Conservation (phyloP, 371 early-diverging fungal species). For the Mucor racemosus region DNA sequence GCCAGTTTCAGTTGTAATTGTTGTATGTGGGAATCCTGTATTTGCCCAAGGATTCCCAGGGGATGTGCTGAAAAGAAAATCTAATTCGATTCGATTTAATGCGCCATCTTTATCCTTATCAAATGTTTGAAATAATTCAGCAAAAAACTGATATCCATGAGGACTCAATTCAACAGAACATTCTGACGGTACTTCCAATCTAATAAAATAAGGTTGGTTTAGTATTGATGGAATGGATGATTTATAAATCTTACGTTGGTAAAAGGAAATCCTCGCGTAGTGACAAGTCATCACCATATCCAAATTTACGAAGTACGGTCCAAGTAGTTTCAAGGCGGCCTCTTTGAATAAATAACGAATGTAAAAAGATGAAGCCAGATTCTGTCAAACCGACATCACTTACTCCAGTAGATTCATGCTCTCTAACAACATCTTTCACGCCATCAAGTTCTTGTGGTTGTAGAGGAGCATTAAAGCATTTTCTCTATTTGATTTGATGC, state of each 20-base stretch:
- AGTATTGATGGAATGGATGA: no score
- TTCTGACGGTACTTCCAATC: constrained; percentile 86
- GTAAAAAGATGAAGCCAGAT: constrained; percentile 89
- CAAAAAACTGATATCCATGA: constrained; percentile 93
- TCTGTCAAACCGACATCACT: constrained; percentile 84
- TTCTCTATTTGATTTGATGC: constrained; percentile 55
- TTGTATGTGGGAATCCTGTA: constrained; percentile 88
- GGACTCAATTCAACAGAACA: constrained; percentile 93
- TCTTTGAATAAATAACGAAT: constrained; percentile 93
- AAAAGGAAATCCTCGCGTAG: constrained; percentile 87
- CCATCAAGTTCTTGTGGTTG: constrained; percentile 94
- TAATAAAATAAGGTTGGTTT: constrained; percentile 20
- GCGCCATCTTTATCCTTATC: constrained; percentile 98
- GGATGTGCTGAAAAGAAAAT: constrained; percentile 83
- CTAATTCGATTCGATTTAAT: constrained; percentile 81
- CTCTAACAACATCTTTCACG: constrained; percentile 91
- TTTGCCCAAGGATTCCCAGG: constrained; percentile 92
- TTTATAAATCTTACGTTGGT: constrained; percentile 62
- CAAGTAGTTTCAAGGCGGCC: constrained; percentile 97
- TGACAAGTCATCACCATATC: constrained; percentile 92
- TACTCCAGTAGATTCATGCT: constrained; percentile 88
- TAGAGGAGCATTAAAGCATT: constrained; percentile 93
- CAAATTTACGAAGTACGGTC: constrained; percentile 94
- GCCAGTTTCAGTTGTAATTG: constrained; percentile 86
- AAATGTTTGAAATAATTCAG: constrained; percentile 89